A percentile compares a stretch with the other conserved stretches of the same genome.
phyloP scores from a whole-genome alignment of 345 rosid species.

The Noccaea bulbosa region DNA sequence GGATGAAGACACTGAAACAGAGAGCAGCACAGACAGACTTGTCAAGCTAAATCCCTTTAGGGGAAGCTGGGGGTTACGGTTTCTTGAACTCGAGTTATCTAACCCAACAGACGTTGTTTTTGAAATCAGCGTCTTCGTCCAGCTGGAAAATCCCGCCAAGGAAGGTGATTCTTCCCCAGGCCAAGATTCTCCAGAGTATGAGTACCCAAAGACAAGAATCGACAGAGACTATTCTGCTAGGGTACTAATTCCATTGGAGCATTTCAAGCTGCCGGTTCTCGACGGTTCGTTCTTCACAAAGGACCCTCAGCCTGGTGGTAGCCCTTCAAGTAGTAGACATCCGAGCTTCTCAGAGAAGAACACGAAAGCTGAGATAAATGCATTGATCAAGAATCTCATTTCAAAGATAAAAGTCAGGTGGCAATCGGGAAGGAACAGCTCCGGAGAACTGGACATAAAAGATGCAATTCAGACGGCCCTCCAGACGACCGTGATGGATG shows the following conservation, averaged over 20 bases:
- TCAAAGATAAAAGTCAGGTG: constrained; percentile 94
- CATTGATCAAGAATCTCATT: constrained; percentile 78
- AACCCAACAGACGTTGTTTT: constrained; percentile 96
- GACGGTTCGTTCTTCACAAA: constrained; percentile 83
- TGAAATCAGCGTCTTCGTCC: constrained; percentile 85
- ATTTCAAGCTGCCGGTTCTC: constrained; percentile 90
- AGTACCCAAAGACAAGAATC: constrained; percentile 85
- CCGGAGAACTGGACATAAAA: constrained; percentile 86
- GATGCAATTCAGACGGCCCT: constrained; percentile 92
- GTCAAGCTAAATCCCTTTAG: constrained; percentile 90
- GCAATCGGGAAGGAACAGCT: constrained; percentile 97
- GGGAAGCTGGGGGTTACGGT: constrained; percentile 98
- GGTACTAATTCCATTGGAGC: constrained; percentile 93
- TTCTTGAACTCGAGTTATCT: constrained; percentile 91
- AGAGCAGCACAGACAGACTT: constrained; percentile 68
- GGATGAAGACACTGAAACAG: constrained; percentile 55
- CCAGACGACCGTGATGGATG: constrained; percentile 91
- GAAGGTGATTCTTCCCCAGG: constrained; percentile 52
- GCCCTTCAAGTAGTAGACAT: constrained; percentile 47
- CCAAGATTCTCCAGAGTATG: constrained; percentile 64
- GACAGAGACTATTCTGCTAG: constrained; percentile 92
- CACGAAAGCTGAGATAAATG: constrained; percentile 84
- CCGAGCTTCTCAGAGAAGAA: constrained; percentile 84
- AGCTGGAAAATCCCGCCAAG: constrained; percentile 60
- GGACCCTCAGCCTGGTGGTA: constrained; percentile 61